A percentile compares a stretch with the other conserved stretches of the same genome.
phyloP scores from a whole-genome alignment of 371 early-diverging fungal genomes.

The Phascolomyces articulosus region DNA sequence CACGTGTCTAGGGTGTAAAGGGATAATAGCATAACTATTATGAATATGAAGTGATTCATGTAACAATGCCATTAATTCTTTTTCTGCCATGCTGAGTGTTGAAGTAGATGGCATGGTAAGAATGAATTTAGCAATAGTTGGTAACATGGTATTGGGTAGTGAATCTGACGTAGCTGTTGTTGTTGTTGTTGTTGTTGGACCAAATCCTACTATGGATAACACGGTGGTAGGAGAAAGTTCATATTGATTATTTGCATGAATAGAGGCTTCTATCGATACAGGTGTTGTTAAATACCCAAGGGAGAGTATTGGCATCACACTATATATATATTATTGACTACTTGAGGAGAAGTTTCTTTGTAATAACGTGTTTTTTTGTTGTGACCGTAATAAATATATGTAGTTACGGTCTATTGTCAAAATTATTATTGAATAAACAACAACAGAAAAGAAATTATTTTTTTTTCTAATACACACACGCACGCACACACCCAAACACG shows the following conservation, averaged over 20 bases:
- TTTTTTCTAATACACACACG: too few species aligned
- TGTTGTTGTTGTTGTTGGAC: background rate
- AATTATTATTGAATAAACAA: too few species aligned
- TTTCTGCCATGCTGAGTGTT: background rate
- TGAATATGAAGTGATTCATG: background rate
- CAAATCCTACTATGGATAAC: background rate
- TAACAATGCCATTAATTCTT: background rate
- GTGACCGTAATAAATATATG: background rate
- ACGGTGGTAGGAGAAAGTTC: background rate
- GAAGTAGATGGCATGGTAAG: background rate
- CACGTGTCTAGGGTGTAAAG: background rate
- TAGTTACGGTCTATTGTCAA: too few species aligned
- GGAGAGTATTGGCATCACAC: background rate
- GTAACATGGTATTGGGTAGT: background rate
- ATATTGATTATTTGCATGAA: background rate
- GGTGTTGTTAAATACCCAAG: conserved; percentile 3
- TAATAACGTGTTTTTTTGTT: background rate
- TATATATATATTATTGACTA: too few species aligned
- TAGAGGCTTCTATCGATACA: background rate
- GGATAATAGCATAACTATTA: conserved; percentile 8
- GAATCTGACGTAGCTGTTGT: too few species aligned
- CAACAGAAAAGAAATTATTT: too few species aligned
- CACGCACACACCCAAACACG: too few species aligned
- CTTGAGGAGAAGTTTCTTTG: too few species aligned
- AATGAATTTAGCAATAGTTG: background rate